Evolutionary conservation across 2,329 filamentous ascomycete genomes (phyloP).

Genomic region (Raffaelea albimanens): DNA sequence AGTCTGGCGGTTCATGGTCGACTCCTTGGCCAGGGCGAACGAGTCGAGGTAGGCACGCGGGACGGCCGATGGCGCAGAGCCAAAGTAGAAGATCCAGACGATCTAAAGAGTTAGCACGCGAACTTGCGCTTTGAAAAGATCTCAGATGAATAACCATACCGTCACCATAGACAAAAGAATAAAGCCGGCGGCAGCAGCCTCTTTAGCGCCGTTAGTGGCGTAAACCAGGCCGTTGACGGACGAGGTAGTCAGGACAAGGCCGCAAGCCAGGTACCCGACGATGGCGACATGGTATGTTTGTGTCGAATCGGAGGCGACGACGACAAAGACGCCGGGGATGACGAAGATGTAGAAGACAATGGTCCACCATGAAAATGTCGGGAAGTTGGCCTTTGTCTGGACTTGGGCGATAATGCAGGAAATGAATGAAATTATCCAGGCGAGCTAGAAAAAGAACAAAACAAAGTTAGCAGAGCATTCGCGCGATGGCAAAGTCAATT

Average conservation of each 20-base stretch:
- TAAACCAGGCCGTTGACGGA: conserved; percentile 83
- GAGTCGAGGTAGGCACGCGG: conserved; percentile 91
- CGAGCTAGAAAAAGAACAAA: conserved; percentile 51
- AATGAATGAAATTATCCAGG: conserved; percentile 90
- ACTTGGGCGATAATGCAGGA: conserved; percentile 66
- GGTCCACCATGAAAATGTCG: conserved; percentile 89
- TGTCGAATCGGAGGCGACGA: conserved; percentile 74
- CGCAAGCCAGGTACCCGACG: conserved; percentile 76
- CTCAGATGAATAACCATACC: conserved; percentile 43
- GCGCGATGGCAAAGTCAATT: neutral
- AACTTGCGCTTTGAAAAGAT: neutral
- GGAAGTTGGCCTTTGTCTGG: conserved; percentile 47
- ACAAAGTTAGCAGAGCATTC: neutral
- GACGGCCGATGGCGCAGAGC: conserved; percentile 76
- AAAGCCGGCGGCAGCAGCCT: conserved; percentile 86
- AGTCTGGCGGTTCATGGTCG: conserved; percentile 56
- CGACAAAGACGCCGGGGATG: conserved; percentile 69
- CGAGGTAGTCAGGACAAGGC: conserved; percentile 76
- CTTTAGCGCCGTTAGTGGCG: conserved; percentile 58
- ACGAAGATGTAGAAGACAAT: conserved; percentile 77
- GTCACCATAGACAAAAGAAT: conserved; percentile 89
- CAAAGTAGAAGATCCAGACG: conserved; percentile 98
- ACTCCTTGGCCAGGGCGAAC: conserved; percentile 87
- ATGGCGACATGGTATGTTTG: conserved; percentile 88
- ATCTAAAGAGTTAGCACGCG: conserved; percentile 44